Evolutionary conservation across 2,329 filamentous ascomycete species (phyloP).

Genomic region (Emmonsiellopsis sp.): DNA sequence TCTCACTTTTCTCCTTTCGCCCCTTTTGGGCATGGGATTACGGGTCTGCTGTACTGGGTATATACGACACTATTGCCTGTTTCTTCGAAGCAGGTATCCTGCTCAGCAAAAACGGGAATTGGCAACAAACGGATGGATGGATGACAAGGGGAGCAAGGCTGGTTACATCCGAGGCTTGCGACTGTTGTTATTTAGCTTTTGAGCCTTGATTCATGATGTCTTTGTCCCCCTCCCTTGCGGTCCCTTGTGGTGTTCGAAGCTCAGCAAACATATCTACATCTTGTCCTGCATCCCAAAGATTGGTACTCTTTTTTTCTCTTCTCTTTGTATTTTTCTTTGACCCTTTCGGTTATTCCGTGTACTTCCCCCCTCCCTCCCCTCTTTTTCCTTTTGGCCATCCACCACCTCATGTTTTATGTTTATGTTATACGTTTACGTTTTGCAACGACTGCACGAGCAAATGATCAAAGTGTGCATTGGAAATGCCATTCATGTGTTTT

Average conservation of each 20-base stretch:
- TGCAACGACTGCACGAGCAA: background rate
- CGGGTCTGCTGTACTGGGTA: no score
- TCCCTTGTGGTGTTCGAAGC: background rate
- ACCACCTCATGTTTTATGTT: slow-evolving; percentile 7
- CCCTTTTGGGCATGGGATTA: no score
- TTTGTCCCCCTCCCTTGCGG: no score
- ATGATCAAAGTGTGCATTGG: background rate
- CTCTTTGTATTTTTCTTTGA: no score
- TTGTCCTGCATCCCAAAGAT: no score
- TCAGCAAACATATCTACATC: no score
- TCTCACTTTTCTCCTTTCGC: no score
- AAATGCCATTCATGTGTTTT: slow-evolving; percentile 7
- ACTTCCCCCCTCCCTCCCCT: background rate
- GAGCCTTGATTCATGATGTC: slow-evolving; percentile 4
- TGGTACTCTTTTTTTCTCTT: no score
- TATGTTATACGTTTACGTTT: slow-evolving; percentile 6
- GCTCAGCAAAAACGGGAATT: background rate
- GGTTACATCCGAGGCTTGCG: no score
- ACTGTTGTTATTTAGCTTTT: slow-evolving; percentile 5
- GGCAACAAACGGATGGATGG: background rate
- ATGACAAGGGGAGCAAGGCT: no score
- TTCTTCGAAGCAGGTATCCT: background rate
- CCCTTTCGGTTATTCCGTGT: background rate
- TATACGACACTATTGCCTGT: no score
- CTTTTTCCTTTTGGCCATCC: background rate